phyloP scores from a whole-genome alignment of 2,329 filamentous ascomycete species.

The Monosporascus sp. region DNA sequence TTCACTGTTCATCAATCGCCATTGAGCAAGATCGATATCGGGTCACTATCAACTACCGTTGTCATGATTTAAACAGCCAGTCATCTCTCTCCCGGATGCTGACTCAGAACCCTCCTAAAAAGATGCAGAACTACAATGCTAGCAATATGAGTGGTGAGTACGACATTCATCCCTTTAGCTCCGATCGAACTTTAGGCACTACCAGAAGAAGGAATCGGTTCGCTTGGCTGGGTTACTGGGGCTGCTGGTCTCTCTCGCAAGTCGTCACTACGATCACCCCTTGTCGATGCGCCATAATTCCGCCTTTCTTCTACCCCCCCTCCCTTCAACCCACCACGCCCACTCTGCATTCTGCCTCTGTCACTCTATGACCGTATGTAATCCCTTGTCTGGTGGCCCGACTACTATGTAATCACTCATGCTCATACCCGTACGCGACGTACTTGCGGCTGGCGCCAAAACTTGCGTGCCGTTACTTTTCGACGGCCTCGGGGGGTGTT shows the following conservation, averaged over 20 bases:
- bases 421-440: neutral
- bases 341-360: no score
- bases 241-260: neutral
- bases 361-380: neutral
- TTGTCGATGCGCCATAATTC: neutral
- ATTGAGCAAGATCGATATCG: no score
- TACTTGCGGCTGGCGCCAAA: neutral
- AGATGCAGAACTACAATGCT: neutral
- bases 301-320: neutral
- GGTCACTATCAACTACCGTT: neutral
- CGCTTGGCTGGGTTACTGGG: neutral
- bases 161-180: constrained; percentile 1
- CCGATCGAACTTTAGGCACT: neutral
- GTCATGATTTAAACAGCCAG: neutral
- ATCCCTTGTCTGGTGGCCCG: neutral
- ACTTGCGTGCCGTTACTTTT: constrained; percentile 1
- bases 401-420: neutral
- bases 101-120: neutral
- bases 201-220: neutral
- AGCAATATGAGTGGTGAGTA: neutral
- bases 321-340: neutral
- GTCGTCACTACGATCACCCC: neutral
- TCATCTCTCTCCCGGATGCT: neutral
- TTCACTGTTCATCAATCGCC: no score
- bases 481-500: constrained; percentile 20